phyloP scores from a whole-genome alignment of 495 filamentous ascomycete species.

The Aspergillus steynii region DNA sequence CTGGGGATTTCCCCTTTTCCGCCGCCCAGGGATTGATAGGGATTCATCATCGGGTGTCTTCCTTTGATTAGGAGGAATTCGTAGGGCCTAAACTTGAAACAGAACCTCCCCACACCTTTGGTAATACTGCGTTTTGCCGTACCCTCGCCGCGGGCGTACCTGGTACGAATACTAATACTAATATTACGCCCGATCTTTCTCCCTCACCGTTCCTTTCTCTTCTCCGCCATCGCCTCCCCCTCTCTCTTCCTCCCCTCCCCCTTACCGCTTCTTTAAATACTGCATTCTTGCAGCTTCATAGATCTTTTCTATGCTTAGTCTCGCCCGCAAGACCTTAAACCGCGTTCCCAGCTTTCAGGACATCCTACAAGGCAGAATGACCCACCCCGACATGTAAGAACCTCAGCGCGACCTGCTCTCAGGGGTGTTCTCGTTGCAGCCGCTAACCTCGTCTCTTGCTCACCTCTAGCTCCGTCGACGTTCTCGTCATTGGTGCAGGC shows the following conservation, averaged over 20 bases:
- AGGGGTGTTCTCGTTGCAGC: constrained; percentile 8
- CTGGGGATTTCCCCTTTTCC: constrained; percentile 16
- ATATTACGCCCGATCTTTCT: constrained; percentile 21
- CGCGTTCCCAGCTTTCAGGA: constrained; percentile 61
- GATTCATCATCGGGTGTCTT: neutral
- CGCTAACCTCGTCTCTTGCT: constrained; percentile 23
- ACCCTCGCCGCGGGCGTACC: constrained; percentile 16
- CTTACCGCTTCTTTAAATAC: constrained; percentile 24
- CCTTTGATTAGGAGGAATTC: neutral
- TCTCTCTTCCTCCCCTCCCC: constrained; percentile 22
- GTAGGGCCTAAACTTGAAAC: constrained; percentile 43
- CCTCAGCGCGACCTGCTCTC: constrained; percentile 13
- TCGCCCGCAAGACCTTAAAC: constrained; percentile 53
- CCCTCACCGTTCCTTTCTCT: constrained; percentile 34
- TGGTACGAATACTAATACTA: constrained; percentile 15
- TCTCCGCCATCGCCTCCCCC: constrained; percentile 22
- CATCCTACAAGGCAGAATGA: constrained; percentile 60
- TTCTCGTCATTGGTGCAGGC: constrained; percentile 97
- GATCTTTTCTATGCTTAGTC: constrained; percentile 49
- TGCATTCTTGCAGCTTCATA: constrained; percentile 37
- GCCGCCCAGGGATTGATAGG: constrained; percentile 13
- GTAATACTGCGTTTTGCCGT: constrained; percentile 24
- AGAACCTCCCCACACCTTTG: constrained; percentile 24
- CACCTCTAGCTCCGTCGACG: constrained; percentile 76
- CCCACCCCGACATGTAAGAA: constrained; percentile 54